Percentiles rank a stretch among this genome's conserved stretches.
These are phyloP conservation scores for Globisporangium echinulatum DNA, from an alignment of 352 stramenopile species.

Conservation along the genomic window DNA sequence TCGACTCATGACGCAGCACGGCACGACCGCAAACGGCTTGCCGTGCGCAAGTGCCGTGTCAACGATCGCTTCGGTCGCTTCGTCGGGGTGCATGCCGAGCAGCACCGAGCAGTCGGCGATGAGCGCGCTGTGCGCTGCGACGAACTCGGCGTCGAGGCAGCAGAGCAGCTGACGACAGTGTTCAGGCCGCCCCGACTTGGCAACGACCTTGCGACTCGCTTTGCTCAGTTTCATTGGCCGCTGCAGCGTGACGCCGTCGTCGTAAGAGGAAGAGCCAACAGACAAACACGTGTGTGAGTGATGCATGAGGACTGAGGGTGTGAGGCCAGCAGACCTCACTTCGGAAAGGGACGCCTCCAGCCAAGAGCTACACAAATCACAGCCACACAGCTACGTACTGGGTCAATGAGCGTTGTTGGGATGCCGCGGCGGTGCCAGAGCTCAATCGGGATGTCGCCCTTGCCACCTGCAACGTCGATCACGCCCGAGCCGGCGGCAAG, in stretches of 20 bases:
- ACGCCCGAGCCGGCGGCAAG: slow-evolving; percentile 60
- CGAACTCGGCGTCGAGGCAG: slow-evolving; percentile 48
- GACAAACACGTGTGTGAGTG: background rate
- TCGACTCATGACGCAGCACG: slow-evolving; percentile 94
- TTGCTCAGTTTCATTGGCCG: slow-evolving; percentile 76
- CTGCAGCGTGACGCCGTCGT: slow-evolving; percentile 15
- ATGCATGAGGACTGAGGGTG: background rate
- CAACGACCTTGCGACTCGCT: slow-evolving; percentile 60
- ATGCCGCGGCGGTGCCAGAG: slow-evolving; percentile 77
- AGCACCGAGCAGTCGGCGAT: slow-evolving; percentile 83
- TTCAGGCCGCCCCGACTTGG: slow-evolving; percentile 28
- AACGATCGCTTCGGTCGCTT: slow-evolving; percentile 94
- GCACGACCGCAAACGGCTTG: slow-evolving; percentile 94
- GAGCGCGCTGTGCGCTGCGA: slow-evolving; percentile 40
- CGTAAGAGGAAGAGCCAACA: background rate
- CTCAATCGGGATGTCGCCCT: slow-evolving; percentile 83
- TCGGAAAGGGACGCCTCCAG: background rate
- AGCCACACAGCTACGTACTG: slow-evolving; percentile 26
- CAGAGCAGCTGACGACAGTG: slow-evolving; percentile 51
- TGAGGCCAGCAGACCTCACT: background rate
- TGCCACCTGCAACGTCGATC: slow-evolving; percentile 84
- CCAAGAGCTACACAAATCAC: no score
- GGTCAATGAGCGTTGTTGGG: slow-evolving; percentile 78
- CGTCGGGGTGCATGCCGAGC: slow-evolving; percentile 94
- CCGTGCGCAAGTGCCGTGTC: slow-evolving; percentile 80